Conservation (phyloP, 345 rosid species). For the Schrenkiella parvula region DNA sequence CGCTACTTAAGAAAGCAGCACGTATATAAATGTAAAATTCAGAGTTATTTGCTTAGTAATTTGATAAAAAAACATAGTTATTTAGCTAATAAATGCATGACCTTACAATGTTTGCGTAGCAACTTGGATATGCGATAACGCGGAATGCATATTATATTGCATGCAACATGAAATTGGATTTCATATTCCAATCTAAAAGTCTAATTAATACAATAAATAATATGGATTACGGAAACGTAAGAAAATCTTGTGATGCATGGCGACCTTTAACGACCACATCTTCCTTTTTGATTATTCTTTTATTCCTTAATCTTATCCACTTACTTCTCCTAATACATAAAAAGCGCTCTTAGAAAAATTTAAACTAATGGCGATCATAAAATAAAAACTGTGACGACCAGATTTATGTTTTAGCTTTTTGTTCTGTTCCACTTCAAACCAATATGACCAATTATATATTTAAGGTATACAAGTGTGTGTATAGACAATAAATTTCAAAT, state of each 20-base stretch:
- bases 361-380: constrained; percentile 4
- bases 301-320: constrained; percentile 10
- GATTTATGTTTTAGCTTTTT: constrained; percentile 2
- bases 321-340: background rate
- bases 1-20: too few species aligned
- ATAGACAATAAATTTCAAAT: background rate
- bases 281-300: constrained; percentile 15
- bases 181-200: background rate
- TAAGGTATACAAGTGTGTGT: background rate
- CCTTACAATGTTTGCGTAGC: background rate
- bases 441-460: background rate
- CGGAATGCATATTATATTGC: constrained; percentile 8
- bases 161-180: background rate
- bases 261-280: constrained; percentile 23
- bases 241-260: constrained; percentile 24
- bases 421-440: background rate
- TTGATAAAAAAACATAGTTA: too few species aligned
- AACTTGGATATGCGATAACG: background rate
- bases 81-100: background rate
- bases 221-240: constrained; percentile 27
- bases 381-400: background rate
- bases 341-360: background rate
- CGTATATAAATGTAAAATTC: too few species aligned
- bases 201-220: background rate
- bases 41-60: too few species aligned